These are phyloP conservation scores for Psidium guajava DNA, from an alignment of 345 rosid species.

Conservation along the genomic window DNA sequence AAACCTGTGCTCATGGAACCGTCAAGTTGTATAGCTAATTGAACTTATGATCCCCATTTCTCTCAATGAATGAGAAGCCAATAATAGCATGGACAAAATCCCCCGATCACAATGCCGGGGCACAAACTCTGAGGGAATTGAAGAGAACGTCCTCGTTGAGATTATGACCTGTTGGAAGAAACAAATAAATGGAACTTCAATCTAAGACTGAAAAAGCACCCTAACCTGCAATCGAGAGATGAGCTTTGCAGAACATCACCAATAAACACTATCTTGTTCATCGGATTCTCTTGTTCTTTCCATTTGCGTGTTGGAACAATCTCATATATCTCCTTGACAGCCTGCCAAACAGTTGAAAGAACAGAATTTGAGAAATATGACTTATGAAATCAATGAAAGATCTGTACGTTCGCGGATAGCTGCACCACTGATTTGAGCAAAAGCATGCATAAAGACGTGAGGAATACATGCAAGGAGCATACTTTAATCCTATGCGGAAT, in stretches of 20 bases:
- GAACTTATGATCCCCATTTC: neutral
- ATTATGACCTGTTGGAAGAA: constrained; percentile 54
- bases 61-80: neutral
- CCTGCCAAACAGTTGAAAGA: constrained; percentile 32
- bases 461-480: neutral
- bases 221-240: neutral
- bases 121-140: constrained; percentile 40
- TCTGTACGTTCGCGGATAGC: neutral
- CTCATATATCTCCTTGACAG: constrained; percentile 90
- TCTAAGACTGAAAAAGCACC: neutral
- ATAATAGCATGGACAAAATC: neutral
- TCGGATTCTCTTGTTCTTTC: constrained; percentile 41
- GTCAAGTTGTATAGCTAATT: neutral
- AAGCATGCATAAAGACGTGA: neutral
- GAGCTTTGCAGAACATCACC: constrained; percentile 26
- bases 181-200: neutral
- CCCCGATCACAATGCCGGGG: neutral
- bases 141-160: constrained; percentile 48
- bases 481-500: neutral
- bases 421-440: neutral
- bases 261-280: constrained; percentile 72
- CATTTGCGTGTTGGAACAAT: constrained; percentile 75
- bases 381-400: neutral
- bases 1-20: neutral
- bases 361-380: neutral